A percentile compares a stretch with the other conserved stretches of the same genome.
These are phyloP conservation scores for Speleostelium caveatum DNA, from an alignment of 78 protist genomes.

Conservation along the genomic window DNA sequence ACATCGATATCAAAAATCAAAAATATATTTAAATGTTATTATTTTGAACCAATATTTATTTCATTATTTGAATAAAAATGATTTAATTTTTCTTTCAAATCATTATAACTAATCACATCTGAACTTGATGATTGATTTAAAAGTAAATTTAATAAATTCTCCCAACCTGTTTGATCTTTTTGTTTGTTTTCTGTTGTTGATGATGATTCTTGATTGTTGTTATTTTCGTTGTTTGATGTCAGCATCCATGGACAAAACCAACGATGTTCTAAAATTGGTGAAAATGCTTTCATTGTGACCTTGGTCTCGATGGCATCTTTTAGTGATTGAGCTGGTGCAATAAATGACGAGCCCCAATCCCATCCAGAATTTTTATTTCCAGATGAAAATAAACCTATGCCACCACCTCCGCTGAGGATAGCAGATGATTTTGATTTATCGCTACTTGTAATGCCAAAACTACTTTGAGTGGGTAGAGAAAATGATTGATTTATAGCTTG, in stretches of 20 bases:
- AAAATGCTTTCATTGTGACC: not conserved
- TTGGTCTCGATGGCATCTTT: slow-evolving; percentile 9
- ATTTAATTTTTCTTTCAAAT: too few species aligned
- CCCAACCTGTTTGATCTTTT: slow-evolving; percentile 59
- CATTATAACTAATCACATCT: not conserved
- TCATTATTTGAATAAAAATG: too few species aligned
- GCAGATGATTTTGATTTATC: not conserved
- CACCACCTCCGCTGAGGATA: not conserved
- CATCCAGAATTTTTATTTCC: slow-evolving; percentile 31
- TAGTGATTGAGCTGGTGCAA: not conserved
- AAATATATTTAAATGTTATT: too few species aligned
- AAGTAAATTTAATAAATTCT: slow-evolving; percentile 28
- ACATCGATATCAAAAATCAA: slow-evolving; percentile 90
- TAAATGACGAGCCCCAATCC: slow-evolving; percentile 58
- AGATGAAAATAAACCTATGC: not conserved
- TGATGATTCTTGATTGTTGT: not conserved
- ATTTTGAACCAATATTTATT: too few species aligned
- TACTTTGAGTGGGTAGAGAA: not conserved
- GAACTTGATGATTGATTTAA: slow-evolving; percentile 23
- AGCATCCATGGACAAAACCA: slow-evolving; percentile 81
- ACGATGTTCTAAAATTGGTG: slow-evolving; percentile 59
- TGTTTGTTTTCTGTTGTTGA: too few species aligned
- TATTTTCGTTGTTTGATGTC: not conserved
- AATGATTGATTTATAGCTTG: not conserved
- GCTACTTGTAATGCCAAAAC: not conserved